Evolutionary conservation across 768 basidiomycete species (phyloP).

Genomic region (Clitopilus passeckerianus): DNA sequence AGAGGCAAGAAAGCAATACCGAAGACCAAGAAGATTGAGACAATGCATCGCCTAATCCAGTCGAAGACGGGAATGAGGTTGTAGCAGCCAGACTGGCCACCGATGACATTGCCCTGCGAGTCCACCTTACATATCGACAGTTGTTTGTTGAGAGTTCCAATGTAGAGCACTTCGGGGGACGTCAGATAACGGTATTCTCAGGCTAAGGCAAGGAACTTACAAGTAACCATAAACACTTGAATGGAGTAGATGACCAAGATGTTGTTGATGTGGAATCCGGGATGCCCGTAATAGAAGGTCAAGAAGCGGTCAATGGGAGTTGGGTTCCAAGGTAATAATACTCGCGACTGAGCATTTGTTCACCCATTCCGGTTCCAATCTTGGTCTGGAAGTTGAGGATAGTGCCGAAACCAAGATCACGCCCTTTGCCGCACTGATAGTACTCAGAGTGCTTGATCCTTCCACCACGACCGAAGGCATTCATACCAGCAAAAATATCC

Average conservation of each 20-base stretch:
- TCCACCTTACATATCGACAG: constrained; percentile 86
- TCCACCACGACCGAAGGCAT: constrained; percentile 95
- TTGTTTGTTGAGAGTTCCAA: constrained; percentile 95
- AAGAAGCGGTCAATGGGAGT: constrained; percentile 97
- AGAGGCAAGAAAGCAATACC: constrained; percentile 95
- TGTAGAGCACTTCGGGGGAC: constrained; percentile 67
- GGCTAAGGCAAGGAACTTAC: constrained; percentile 41
- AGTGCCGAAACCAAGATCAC: constrained; percentile 98
- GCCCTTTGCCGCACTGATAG: constrained; percentile 98
- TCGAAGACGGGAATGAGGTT: constrained; percentile 95
- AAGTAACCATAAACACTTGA: constrained; percentile 93
- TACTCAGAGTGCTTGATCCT: constrained; percentile 99
- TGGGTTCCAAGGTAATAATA: constrained; percentile 99
- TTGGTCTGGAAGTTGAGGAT: constrained; percentile 99
- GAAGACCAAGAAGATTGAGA: constrained; percentile 99
- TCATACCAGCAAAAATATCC: constrained; percentile 99
- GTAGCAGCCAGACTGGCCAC: constrained; percentile 90
- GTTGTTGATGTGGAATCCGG: constrained; percentile 99
- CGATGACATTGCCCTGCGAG: constrained; percentile 70
- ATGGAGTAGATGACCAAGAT: constrained; percentile 98
- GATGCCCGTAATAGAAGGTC: constrained; percentile 99
- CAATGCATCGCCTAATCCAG: constrained; percentile 95
- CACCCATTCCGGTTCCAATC: constrained; percentile 99
- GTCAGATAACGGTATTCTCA: constrained; percentile 3
- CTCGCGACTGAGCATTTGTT: constrained; percentile 99